A percentile compares a stretch with the other conserved stretches of the same genome.
Conservation (phyloP, 306 rosid species). For the Trifolium subterraneum region DNA sequence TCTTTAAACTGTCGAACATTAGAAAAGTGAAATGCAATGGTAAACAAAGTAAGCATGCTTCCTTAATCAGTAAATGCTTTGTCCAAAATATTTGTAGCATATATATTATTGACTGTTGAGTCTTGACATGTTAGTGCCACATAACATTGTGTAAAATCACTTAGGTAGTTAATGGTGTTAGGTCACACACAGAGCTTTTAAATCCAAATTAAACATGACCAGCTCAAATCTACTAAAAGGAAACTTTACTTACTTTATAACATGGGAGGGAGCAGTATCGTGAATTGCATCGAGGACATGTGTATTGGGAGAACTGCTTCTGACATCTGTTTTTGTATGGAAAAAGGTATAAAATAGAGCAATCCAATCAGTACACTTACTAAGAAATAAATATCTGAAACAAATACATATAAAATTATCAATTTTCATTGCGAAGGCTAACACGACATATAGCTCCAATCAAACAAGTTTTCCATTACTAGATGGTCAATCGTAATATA, state of each 20-base stretch:
- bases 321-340: constrained; percentile 64
- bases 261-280: constrained; percentile 87
- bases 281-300: constrained; percentile 95
- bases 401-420: not conserved
- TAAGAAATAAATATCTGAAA: not conserved
- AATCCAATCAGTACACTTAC: constrained; percentile 17
- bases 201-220: constrained; percentile 26
- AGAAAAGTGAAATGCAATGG: constrained; percentile 3
- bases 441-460: not conserved
- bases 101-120: not conserved
- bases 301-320: constrained; percentile 90
- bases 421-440: not conserved
- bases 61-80: not conserved
- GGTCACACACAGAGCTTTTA: constrained; percentile 2
- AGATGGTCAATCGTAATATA: too few species aligned
- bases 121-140: constrained; percentile 23
- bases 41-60: constrained; percentile 23
- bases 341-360: not conserved
- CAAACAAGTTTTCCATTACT: too few species aligned
- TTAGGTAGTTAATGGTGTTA: not conserved
- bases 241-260: constrained; percentile 65
- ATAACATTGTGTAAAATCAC: constrained; percentile 6
- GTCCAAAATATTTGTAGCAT: constrained; percentile 9
- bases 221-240: constrained; percentile 10
- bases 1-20: constrained; percentile 6